phyloP scores from a whole-genome alignment of 1,284 basidiomycete species.

The Entoloma clypeatum region DNA sequence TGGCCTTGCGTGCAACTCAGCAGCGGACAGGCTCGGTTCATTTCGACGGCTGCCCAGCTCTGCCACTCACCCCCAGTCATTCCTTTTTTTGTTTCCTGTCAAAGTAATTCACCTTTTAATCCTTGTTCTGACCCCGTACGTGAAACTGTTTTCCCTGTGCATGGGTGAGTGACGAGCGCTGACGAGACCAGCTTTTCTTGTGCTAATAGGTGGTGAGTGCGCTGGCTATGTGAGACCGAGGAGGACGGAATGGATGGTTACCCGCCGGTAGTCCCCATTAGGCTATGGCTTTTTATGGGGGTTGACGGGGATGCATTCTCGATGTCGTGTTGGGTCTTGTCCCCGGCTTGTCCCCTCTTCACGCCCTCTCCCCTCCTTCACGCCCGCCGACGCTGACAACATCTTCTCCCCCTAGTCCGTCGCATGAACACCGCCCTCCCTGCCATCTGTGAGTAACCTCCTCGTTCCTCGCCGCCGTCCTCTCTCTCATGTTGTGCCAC shows the following conservation, averaged over 20 bases:
- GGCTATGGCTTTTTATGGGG: conserved; percentile 26
- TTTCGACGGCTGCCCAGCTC: conserved; percentile 39
- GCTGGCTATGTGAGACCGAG: no score
- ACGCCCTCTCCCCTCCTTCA: conserved; percentile 36
- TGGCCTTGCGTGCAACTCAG: conserved; percentile 22
- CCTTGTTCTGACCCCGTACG: conserved; percentile 11
- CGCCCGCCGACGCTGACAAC: conserved; percentile 56
- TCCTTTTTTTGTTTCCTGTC: conserved; percentile 41
- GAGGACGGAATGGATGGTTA: conserved; percentile 20
- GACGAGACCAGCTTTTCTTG: neutral
- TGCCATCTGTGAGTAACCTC: conserved; percentile 33
- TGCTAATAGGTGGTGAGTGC: no score
- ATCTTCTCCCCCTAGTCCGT: conserved; percentile 29
- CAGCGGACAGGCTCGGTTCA: conserved; percentile 43
- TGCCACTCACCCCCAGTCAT: conserved; percentile 45
- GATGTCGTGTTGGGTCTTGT: conserved; percentile 25
- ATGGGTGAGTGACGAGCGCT: conserved; percentile 14
- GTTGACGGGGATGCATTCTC: conserved; percentile 18
- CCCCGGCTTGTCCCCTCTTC: conserved; percentile 33
- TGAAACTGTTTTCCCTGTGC: conserved; percentile 18
- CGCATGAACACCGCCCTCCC: conserved; percentile 35
- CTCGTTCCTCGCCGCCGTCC: conserved; percentile 1
- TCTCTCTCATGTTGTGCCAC: neutral
- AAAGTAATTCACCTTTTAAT: conserved; percentile 29
- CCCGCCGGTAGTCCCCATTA: conserved; percentile 22